Conservation (phyloP, 2,329 filamentous ascomycete genomes). For the Leptographium wingfieldii region DNA sequence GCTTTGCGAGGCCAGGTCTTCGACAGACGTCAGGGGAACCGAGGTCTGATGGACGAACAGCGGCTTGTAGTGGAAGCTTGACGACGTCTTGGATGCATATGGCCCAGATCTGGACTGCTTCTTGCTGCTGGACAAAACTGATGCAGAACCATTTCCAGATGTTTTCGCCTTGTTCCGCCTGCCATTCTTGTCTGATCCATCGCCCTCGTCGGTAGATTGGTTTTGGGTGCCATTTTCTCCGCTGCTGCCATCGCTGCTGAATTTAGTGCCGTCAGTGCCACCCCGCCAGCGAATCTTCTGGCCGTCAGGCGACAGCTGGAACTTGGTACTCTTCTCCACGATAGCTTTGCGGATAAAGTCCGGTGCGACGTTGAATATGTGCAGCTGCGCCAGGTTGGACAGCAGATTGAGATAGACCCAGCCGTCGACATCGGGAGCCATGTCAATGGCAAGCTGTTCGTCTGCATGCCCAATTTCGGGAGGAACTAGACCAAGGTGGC, state of each 20-base stretch:
- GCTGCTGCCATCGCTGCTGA: conserved; percentile 48
- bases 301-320: conserved; percentile 67
- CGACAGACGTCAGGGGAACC: conserved; percentile 32
- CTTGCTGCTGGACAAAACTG: conserved; percentile 22
- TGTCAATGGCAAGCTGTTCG: conserved; percentile 25
- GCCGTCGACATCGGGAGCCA: conserved; percentile 52
- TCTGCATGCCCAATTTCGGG: conserved; percentile 34
- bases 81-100: conserved; percentile 25
- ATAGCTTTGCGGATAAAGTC: conserved; percentile 66
- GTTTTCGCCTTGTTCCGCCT: conserved; percentile 34
- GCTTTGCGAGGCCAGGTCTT: conserved; percentile 24
- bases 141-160: conserved; percentile 21
- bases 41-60: conserved; percentile 42
- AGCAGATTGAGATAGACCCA: conserved; percentile 78
- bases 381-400: conserved; percentile 70
- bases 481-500: conserved; percentile 56
- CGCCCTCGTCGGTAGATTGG: conserved; percentile 36
- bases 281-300: conserved; percentile 72
- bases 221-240: conserved; percentile 34
- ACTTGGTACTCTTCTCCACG: conserved; percentile 55
- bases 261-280: conserved; percentile 48
- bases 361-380: conserved; percentile 71
- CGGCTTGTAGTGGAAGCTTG: conserved; percentile 51
- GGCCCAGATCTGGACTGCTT: conserved; percentile 27
- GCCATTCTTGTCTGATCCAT: conserved; percentile 27